Evolutionary conservation across 768 basidiomycete genomes (phyloP).

Genomic region (Boletellus emodensis): DNA sequence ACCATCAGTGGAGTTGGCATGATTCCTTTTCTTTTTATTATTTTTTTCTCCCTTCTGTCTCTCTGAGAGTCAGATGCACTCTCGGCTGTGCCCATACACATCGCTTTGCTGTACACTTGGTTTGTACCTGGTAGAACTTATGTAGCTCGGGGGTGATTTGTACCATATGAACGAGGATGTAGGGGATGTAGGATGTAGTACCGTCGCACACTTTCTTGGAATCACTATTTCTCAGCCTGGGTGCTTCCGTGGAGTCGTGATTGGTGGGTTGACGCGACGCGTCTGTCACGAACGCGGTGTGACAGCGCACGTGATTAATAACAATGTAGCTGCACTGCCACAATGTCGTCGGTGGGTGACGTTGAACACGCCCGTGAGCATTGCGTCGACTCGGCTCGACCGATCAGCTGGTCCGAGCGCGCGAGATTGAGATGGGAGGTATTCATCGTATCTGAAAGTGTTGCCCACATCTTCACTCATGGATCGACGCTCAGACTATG

Average conservation of each 20-base stretch:
- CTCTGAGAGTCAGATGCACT: constrained; percentile 5
- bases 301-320: constrained; percentile 26
- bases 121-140: constrained; percentile 17
- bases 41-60: neutral
- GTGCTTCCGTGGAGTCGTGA: neutral
- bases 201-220: constrained; percentile 21
- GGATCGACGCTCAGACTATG: constrained; percentile 49
- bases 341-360: neutral
- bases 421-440: constrained; percentile 18
- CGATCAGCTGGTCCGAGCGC: neutral
- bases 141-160: constrained; percentile 18
- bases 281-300: constrained; percentile 27
- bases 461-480: constrained; percentile 1
- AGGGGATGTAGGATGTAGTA: constrained; percentile 2
- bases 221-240: neutral
- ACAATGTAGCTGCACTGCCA: constrained; percentile 20
- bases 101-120: constrained; percentile 20
- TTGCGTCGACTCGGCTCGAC: neutral
- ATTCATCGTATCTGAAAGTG: neutral
- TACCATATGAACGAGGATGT: constrained; percentile 19
- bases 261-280: constrained; percentile 18
- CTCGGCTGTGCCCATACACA: constrained; percentile 10
- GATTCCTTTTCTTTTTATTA: constrained; percentile 9
- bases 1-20: constrained; percentile 11
- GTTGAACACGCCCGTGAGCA: neutral